Evolutionary conservation across 768 basidiomycete species (phyloP).

Genomic region (Candolleomyces efflorescens): DNA sequence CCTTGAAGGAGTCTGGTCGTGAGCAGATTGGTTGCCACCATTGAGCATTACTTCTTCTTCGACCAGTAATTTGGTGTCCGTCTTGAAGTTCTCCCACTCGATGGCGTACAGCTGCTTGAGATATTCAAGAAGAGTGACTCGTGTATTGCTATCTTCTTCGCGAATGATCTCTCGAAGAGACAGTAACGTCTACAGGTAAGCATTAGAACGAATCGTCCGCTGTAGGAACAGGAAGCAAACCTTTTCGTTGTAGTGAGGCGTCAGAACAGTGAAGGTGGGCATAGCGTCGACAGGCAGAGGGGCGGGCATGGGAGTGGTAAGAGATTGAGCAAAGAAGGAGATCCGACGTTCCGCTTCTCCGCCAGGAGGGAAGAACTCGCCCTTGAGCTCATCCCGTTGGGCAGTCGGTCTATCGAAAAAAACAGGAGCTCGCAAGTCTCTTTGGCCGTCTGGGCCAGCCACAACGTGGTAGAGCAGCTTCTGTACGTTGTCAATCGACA

Average conservation of each 20-base stretch:
- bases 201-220: slow-evolving; percentile 9
- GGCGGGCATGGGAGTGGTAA: slow-evolving; percentile 90
- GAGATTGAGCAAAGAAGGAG: slow-evolving; percentile 97
- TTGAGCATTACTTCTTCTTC: slow-evolving; percentile 90
- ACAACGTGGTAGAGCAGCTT: slow-evolving; percentile 96
- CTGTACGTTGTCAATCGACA: slow-evolving; percentile 98
- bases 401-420: slow-evolving; percentile 99
- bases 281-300: slow-evolving; percentile 97
- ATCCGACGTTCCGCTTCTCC: slow-evolving; percentile 97
- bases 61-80: slow-evolving; percentile 98
- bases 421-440: slow-evolving; percentile 89
- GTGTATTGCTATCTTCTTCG: slow-evolving; percentile 95
- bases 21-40: slow-evolving; percentile 64
- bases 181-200: slow-evolving; percentile 68
- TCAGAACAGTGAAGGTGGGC: slow-evolving; percentile 98
- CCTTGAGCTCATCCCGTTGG: slow-evolving; percentile 79
- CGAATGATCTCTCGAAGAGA: slow-evolving; percentile 98
- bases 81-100: slow-evolving; percentile 99
- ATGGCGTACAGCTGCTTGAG: slow-evolving; percentile 96
- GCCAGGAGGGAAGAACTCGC: slow-evolving; percentile 90
- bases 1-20: slow-evolving; percentile 75
- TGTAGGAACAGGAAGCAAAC: no score
- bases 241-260: slow-evolving; percentile 99
- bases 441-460: slow-evolving; percentile 71
- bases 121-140: slow-evolving; percentile 96